Base-by-base conservation (phyloP, 2,329 filamentous ascomycete genomes). In the Scedosporium minutisporum region DNA sequence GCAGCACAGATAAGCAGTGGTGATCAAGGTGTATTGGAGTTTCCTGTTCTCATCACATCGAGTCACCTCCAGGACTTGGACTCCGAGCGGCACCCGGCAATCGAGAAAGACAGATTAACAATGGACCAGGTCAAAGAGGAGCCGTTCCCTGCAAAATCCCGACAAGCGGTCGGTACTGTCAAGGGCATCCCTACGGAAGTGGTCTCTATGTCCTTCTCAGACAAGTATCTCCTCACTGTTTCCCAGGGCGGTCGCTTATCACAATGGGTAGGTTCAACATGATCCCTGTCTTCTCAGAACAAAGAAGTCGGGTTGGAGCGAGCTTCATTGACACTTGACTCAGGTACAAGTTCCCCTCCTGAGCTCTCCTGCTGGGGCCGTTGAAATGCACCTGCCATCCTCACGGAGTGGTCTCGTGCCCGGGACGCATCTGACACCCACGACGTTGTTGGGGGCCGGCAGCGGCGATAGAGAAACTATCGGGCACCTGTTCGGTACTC, bases 191-290 rank as follows among this genome's bases (percentile, higher is more conserved):
- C 81, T 42, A 97, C 95, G 1, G 86, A 91, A 66, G 87, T 90
- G 41, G 87, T 85, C 46, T 82, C 82, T 10, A 79, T 92, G 62
- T 85, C 81, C 68, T 97, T 97, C 75, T 82, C 87, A 7, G 95
- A 97, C 81, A 96, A 91, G 75, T 91, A 99, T 69, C 77, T 99
- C 68, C 79, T 99, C 65, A 97, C 92, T 1, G 82, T 97, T 64
- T 90, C 90, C 0, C 95, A 97, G 76, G 84, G 88, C 65, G 93
- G 93, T 6, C 84, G 88, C 64, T 77, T 97, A 57, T 89, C 90
- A 21, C 95, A 97, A 80, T 99, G 95, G 95, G 92, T 97, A 79
- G 62, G 33, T 38, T 38, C 33, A 38, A 3, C 33, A 38, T 14
- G 77, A 72, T 3, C n/a, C 10, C 2, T 7, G 3, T 38, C 58